Conservation (phyloP, 2,329 filamentous ascomycete species). For the Metarhizium brunneum region DNA sequence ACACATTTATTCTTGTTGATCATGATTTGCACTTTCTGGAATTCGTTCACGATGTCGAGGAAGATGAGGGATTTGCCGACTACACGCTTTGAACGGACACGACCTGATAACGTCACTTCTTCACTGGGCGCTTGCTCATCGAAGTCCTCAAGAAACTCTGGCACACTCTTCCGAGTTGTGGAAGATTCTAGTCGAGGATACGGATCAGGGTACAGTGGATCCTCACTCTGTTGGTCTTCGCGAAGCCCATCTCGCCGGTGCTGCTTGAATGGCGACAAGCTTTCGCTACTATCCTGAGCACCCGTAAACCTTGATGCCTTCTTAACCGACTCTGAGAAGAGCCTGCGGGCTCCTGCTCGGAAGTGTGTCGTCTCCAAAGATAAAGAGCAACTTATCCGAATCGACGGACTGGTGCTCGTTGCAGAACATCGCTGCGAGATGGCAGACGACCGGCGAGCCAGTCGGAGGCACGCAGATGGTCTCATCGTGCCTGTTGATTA, state of each 20-base stretch:
- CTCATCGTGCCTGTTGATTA: slow-evolving; percentile 25
- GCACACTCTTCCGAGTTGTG: slow-evolving; percentile 19
- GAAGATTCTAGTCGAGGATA: slow-evolving; percentile 25
- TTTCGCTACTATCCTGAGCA: slow-evolving; percentile 13
- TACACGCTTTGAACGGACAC: slow-evolving; percentile 61
- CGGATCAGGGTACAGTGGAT: slow-evolving; percentile 24
- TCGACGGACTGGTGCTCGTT: background rate
- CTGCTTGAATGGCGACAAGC: slow-evolving; percentile 26
- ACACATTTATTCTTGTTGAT: slow-evolving; percentile 51
- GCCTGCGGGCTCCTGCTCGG: slow-evolving; percentile 4
- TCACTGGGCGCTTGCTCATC: slow-evolving; percentile 15
- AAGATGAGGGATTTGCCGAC: slow-evolving; percentile 76
- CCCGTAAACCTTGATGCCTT: slow-evolving; percentile 10
- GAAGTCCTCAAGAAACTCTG: slow-evolving; percentile 24
- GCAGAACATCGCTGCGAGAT: slow-evolving; percentile 2
- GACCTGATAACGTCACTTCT: slow-evolving; percentile 41
- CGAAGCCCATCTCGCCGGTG: slow-evolving; percentile 23
- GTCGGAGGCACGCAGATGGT: slow-evolving; percentile 25
- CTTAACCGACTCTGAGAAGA: slow-evolving; percentile 12
- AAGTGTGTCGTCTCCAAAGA: background rate
- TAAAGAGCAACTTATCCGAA: slow-evolving; percentile 1
- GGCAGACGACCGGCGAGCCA: slow-evolving; percentile 17
- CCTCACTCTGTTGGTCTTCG: slow-evolving; percentile 23
- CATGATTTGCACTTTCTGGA: slow-evolving; percentile 65
- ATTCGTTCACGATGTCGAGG: slow-evolving; percentile 68